These are phyloP conservation scores for Blastocystis sp. DNA, from an alignment of 352 stramenopile genomes.

Conservation along the genomic window DNA sequence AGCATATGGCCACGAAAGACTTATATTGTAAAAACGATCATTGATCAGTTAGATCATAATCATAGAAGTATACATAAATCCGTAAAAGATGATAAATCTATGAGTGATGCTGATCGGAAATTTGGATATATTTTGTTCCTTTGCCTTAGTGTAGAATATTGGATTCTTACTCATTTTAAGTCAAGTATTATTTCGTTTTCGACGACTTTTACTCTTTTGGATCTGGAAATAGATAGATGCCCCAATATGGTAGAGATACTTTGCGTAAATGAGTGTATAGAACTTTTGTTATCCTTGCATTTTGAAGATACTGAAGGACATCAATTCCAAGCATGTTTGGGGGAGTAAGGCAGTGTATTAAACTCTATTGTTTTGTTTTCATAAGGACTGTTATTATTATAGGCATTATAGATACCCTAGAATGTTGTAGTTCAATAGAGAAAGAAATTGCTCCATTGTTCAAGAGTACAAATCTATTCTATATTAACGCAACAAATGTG, in stretches of 20 bases:
- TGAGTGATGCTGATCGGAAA: neutral
- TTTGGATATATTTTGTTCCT: neutral
- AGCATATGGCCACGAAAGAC: neutral
- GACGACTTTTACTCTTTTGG: neutral
- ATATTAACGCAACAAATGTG: neutral
- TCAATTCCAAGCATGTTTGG: too few relatives aligned
- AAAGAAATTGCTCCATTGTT: too few relatives aligned
- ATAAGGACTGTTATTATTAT: too few relatives aligned
- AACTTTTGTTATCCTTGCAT: neutral
- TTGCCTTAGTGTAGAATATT: neutral
- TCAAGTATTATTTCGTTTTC: neutral
- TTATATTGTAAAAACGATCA: neutral
- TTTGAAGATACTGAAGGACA: neutral
- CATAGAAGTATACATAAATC: neutral
- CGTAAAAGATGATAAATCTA: neutral
- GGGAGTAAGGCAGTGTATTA: too few relatives aligned
- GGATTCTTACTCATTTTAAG: neutral
- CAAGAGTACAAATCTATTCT: too few relatives aligned
- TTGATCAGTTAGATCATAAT: neutral
- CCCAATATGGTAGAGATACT: neutral
- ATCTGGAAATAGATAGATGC: neutral
- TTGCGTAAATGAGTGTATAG: neutral
- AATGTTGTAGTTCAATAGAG: too few relatives aligned
- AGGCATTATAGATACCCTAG: too few relatives aligned
- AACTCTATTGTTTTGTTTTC: too few relatives aligned